A percentile compares a stretch with the other conserved stretches of the same genome.
Conservation (phyloP, 192 early-diverging fungal genomes). For the Oehlia diaphana region DNA sequence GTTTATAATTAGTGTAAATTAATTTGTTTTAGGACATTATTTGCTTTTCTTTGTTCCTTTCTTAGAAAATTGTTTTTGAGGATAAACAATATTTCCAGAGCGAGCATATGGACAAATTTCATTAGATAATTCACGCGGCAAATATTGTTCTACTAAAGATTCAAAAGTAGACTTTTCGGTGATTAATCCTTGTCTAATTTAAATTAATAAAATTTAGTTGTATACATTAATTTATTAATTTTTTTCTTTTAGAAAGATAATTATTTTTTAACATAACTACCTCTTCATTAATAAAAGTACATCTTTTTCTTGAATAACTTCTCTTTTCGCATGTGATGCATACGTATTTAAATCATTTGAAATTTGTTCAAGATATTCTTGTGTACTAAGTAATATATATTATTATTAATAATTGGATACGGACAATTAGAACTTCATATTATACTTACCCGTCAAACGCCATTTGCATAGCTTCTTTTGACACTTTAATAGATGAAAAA, state of each 20-base stretch:
- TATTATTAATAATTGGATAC: background rate
- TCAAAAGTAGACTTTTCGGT: conserved; percentile 27
- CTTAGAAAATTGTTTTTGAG: background rate
- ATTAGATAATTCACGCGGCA: conserved; percentile 34
- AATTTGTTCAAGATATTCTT: conserved; percentile 35
- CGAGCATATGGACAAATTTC: conserved; percentile 25
- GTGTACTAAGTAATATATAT: conserved; percentile 20
- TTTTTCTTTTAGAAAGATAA: background rate
- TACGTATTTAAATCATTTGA: conserved; percentile 19
- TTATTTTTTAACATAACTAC: background rate
- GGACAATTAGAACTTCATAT: background rate
- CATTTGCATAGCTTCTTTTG: conserved; percentile 28
- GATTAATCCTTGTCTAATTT: conserved; percentile 29
- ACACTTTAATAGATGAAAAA: conserved; percentile 25
- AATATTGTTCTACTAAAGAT: conserved; percentile 23
- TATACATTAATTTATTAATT: background rate
- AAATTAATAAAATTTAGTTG: background rate
- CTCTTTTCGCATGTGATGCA: conserved; percentile 14
- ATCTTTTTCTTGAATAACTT: conserved; percentile 33
- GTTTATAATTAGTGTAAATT: no score
- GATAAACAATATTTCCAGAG: conserved; percentile 27
- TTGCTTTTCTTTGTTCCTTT: background rate
- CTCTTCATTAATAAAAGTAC: conserved; percentile 33
- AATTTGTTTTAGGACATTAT: no score
- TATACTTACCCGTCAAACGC: conserved; percentile 33